phyloP scores from a whole-genome alignment of 176 grass and related monocot genomes.

The Oryza meyeriana region DNA sequence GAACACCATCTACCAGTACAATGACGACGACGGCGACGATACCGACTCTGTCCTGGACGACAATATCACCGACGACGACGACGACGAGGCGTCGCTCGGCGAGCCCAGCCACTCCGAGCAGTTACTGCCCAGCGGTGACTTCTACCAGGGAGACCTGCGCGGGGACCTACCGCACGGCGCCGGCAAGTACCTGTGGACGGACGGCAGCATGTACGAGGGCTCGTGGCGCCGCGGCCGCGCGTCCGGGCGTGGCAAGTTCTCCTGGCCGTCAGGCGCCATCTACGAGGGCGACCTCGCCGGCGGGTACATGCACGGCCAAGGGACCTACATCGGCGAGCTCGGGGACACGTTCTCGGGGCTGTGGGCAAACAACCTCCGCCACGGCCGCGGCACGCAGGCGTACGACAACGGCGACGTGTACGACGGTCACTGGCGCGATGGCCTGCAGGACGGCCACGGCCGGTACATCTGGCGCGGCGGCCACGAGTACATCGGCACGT shows the following conservation, averaged over 20 bases:
- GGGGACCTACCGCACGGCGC: slow-evolving; percentile 45
- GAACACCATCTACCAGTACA: slow-evolving; percentile 46
- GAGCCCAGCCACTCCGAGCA: slow-evolving; percentile 45
- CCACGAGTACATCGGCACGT: slow-evolving; percentile 75
- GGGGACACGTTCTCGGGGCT: slow-evolving; percentile 67
- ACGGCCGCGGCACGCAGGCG: slow-evolving; percentile 68
- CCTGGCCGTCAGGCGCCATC: slow-evolving; percentile 68
- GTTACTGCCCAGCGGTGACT: slow-evolving; percentile 54
- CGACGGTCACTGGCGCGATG: slow-evolving; percentile 74
- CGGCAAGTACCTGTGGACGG: slow-evolving; percentile 77
- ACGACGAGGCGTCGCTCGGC: slow-evolving; percentile 3
- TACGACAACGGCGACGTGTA: slow-evolving; percentile 71
- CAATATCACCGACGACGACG: background rate
- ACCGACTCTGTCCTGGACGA: background rate
- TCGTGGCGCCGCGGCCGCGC: slow-evolving; percentile 56
- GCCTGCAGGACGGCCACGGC: slow-evolving; percentile 61
- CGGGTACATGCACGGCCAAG: background rate
- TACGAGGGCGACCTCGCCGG: slow-evolving; percentile 56
- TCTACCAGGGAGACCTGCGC: slow-evolving; percentile 59
- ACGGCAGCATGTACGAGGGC: slow-evolving; percentile 86
- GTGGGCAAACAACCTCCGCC: slow-evolving; percentile 73
- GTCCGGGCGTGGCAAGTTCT: slow-evolving; percentile 70
- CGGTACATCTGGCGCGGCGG: slow-evolving; percentile 75
- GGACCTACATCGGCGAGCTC: slow-evolving; percentile 36
- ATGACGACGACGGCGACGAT: background rate